Base-by-base conservation (phyloP, 2,329 filamentous ascomycete genomes). In the Seiridium unicorne region DNA sequence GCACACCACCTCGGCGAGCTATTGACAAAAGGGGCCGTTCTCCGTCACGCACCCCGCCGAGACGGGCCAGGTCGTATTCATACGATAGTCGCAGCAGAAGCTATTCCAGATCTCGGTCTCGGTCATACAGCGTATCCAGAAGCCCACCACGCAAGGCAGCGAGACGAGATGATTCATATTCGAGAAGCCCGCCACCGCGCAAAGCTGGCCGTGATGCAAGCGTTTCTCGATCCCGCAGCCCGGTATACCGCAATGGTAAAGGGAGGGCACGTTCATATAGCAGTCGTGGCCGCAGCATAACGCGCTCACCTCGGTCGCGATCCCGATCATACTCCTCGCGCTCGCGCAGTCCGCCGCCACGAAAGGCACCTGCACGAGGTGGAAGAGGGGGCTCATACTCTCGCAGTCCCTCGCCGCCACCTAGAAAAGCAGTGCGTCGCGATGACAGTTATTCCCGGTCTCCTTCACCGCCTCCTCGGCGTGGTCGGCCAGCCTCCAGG, bases 61-160 rank as follows among this genome's bases (percentile, higher is more conserved):
- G 69, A 60, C 68, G 69, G 34, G 70, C 65, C 54, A 69, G 72
- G 35, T 69, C 70, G 40, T 70, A 66, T 4, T 74, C 72, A 10
- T 38, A 38, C 1, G 63, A 65, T 35, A 71, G 68, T 51, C 64
- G 67, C 3, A 72, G 68, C 62, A 64, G 69, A 57, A 75, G 73
- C 60, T 64, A 69, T 13, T 79, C 80, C 1, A 73, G 73, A 47
- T 78, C 79, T 10, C 74, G 75, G 35, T 80, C 60, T 62, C 68
- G 44, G 51, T 70, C 68, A n/a, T 66, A 66, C 54, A 68, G 64
- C 53, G 61, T 56, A 5, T 70, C 70, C 1, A 64, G 69, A n/a
- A 71, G 69, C 55, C 66, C 70, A 10, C 66, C 66, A 10, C 66
- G 68, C 38, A 64, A 67, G 61, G 63, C 64, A 9, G 65, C 62